phyloP scores from a whole-genome alignment of 371 early-diverging fungal species.

The Mucor saturninus region DNA sequence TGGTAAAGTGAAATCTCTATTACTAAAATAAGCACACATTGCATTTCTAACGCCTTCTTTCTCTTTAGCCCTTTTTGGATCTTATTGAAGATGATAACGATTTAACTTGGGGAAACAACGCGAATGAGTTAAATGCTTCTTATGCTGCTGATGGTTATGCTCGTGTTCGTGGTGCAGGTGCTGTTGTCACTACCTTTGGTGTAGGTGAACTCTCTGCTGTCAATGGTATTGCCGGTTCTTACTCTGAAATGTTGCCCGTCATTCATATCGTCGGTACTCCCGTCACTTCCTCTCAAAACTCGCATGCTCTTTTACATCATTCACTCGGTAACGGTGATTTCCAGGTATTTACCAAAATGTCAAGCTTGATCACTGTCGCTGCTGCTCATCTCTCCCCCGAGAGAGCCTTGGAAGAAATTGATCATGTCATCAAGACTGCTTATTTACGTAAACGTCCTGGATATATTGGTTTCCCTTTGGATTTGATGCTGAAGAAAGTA shows the following conservation, averaged over 20 bases:
- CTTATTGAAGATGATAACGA: constrained; percentile 43
- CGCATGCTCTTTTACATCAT: constrained; percentile 54
- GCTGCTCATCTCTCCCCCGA: constrained; percentile 33
- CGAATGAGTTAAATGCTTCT: constrained; percentile 53
- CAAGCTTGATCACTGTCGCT: constrained; percentile 42
- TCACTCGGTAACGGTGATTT: constrained; percentile 62
- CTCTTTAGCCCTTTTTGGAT: constrained; percentile 33
- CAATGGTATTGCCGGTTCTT: constrained; percentile 61
- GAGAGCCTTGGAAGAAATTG: constrained; percentile 48
- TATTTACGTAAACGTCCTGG: constrained; percentile 37
- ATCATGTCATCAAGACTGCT: constrained; percentile 36
- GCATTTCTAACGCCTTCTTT: too few relatives aligned
- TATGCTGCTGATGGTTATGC: constrained; percentile 65
- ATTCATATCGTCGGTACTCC: constrained; percentile 62
- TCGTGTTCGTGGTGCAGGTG: constrained; percentile 42
- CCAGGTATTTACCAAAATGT: constrained; percentile 46
- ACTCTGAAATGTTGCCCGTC: constrained; percentile 59
- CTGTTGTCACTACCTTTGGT: constrained; percentile 60
- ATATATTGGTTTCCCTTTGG: constrained; percentile 57
- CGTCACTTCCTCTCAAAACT: constrained; percentile 39
- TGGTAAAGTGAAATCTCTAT: constrained; percentile 28
- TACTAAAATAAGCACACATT: background rate
- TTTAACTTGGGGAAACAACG: constrained; percentile 45
- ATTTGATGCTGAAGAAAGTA: constrained; percentile 41
- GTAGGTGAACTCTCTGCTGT: constrained; percentile 60